Base-by-base conservation (phyloP, 1,284 basidiomycete genomes). In the Cerrena zonata region DNA sequence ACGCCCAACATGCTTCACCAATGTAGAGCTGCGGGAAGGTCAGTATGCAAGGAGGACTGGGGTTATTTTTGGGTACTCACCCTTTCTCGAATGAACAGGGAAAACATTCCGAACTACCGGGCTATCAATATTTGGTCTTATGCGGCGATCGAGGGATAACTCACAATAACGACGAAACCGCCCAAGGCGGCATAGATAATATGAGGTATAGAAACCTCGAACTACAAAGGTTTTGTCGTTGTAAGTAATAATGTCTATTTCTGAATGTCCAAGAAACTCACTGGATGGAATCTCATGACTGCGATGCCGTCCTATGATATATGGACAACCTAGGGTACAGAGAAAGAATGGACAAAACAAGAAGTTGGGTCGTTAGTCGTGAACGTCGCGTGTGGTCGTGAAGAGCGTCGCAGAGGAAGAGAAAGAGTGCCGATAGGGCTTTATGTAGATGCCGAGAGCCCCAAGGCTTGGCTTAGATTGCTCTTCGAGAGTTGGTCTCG, bases 1-100 rank as follows among this genome's bases (percentile, higher is more conserved):
- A 96, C 2, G 96, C 94, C 77, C 93, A 89, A 58, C 90, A 92
- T 4, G 96, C 94, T 77, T 99, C 96, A 58, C 96, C 96, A 55
- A 98, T 84, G 65, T 97, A 99, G 26, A 97, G 72, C 76, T 88
- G 26, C 39, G 10, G 7, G 21, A 41, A 18, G 10, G 10, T 41
- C 10, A 41, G 18, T 41, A 10, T 22, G 39, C 39, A 18, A 10
- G 15, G 7, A 7, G 18, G 18, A 18, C 18, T 18, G 39, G 18
- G 21, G 21, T 7, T 41, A 5, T n/a, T n/a, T n/a, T 5, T 7
- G 18, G 18, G 18, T 18, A 18, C 56, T 74, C 50, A 85, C 86
- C 74, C 80, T 86, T 73, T 97, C 94, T 65, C 94, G 88, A 64
- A 99, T 82, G 60, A 97, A 84, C 21, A 94, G 78, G 10, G 91